Conservation (phyloP, 2,329 filamentous ascomycete genomes). For the Hymenoscyphus scutula region DNA sequence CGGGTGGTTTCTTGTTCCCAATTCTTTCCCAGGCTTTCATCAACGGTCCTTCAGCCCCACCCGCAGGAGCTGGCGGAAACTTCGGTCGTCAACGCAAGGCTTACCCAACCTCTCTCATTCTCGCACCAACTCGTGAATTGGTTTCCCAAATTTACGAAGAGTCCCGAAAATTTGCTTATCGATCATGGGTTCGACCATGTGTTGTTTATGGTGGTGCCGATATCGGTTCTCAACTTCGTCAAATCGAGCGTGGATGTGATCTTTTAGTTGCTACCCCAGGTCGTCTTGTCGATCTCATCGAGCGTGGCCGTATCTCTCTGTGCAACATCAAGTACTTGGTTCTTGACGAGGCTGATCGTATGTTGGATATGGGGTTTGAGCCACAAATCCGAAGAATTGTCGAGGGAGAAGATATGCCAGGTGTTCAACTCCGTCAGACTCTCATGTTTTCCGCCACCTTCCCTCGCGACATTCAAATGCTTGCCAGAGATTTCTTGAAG, state of each 20-base stretch:
- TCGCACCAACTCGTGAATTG: conserved; percentile 95
- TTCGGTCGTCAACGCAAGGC: conserved; percentile 96
- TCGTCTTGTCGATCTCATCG: conserved; percentile 95
- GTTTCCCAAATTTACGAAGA: conserved; percentile 99
- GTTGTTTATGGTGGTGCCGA: conserved; percentile 99
- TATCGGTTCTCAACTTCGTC: conserved; percentile 94
- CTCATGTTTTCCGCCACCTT: conserved; percentile 99
- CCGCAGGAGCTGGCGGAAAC: conserved; percentile 62
- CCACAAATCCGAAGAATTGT: conserved; percentile 98
- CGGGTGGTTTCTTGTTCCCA: conserved; percentile 98
- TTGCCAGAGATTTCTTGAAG: conserved; percentile 97
- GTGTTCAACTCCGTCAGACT: conserved; percentile 80
- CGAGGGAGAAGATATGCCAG: conserved; percentile 96
- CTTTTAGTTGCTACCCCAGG: conserved; percentile 95
- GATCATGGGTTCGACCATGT: conserved; percentile 97
- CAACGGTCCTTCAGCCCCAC: conserved; percentile 73
- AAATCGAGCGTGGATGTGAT: conserved; percentile 97
- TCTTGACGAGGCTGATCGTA: conserved; percentile 98
- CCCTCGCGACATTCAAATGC: conserved; percentile 98
- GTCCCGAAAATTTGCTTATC: conserved; percentile 96
- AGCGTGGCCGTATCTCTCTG: conserved; percentile 96
- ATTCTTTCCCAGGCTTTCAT: conserved; percentile 97
- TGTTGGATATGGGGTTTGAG: conserved; percentile 99
- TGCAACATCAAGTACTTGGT: conserved; percentile 99
- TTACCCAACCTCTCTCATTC: conserved; percentile 91